Base-by-base conservation (phyloP, 768 basidiomycete genomes). In the Mycena venus region DNA sequence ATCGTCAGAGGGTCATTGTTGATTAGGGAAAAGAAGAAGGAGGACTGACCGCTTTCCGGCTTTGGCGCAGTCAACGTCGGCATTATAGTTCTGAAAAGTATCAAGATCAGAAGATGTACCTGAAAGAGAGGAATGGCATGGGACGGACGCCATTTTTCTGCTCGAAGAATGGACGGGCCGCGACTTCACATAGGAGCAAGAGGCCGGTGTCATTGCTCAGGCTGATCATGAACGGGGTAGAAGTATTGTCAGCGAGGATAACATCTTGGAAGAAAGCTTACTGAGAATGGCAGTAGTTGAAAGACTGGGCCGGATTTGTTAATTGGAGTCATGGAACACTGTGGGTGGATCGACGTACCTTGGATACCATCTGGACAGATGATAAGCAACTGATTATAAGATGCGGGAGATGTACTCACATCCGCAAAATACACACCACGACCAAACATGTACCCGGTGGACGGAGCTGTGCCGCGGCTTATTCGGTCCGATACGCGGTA, bases 371-470 rank as follows among this genome's bases (percentile, higher is more conserved):
- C 68, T 69, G 47, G 4, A 21, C 7, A 34, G 29, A 3, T 32
- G 14, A 56, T 31, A 19, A 32, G 21, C 17, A 7, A 5, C 53
- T 29, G 7, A 19, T 56, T 56, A 19, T 32, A 11, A 14, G 17
- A 19, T 14, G 31, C 15, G 25, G 27, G 14, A 19, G 19, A 32
- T 31, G 15, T 19, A 51, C 69, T 38, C 34, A 70, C 69, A 58
- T 71, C 70, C 6, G 68, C 68, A 34, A 70, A 70, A 55, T 70
- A 70, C 4, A 70, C 68, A 1, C 68, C 68, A 7, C 68, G 68
- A 1, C 68, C 68, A 40, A 70, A 70, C 60, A 70, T 70, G 21
- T 70, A 70, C 1, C 68, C 68, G 11, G 17, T 64, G 14, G 70
- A 71, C 4, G 70, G 62, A 19, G 55, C 61, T 71, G 55, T 19